A percentile compares a stretch with the other conserved stretches of the same genome.
Conservation (phyloP, 2,329 filamentous ascomycete species). For the Podosphaera fusca region DNA sequence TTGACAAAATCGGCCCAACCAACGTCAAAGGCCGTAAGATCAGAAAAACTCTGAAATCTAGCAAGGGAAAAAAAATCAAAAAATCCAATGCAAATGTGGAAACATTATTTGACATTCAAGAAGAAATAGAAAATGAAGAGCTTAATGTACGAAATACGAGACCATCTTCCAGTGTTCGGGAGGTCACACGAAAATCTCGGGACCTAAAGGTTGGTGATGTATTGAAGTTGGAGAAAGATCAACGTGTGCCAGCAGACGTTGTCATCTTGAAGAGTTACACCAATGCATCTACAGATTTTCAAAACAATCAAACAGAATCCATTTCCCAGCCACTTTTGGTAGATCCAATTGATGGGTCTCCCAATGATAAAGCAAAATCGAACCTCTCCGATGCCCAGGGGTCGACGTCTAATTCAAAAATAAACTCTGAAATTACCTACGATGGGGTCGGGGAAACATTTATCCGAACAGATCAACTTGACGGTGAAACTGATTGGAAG, state of each 20-base stretch:
- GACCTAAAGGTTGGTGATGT: slow-evolving; percentile 89
- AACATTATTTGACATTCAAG: slow-evolving; percentile 40
- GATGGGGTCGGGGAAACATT: slow-evolving; percentile 54
- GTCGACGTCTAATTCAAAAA: slow-evolving; percentile 11
- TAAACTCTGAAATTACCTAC: slow-evolving; percentile 13
- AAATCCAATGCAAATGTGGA: slow-evolving; percentile 16
- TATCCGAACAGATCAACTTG: slow-evolving; percentile 88
- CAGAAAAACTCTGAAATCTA: slow-evolving; percentile 25
- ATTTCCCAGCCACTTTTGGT: slow-evolving; percentile 11
- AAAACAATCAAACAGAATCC: slow-evolving; percentile 3
- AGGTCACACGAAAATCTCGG: slow-evolving; percentile 58
- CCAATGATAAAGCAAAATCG: slow-evolving; percentile 9
- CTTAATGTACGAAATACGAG: slow-evolving; percentile 18
- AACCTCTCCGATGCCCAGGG: slow-evolving; percentile 7
- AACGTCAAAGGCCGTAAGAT: slow-evolving; percentile 16
- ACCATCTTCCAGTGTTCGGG: slow-evolving; percentile 30
- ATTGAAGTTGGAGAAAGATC: slow-evolving; percentile 77
- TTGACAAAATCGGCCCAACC: slow-evolving; percentile 31
- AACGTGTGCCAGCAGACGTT: slow-evolving; percentile 83
- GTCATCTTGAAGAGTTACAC: slow-evolving; percentile 69
- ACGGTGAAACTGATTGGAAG: slow-evolving; percentile 98
- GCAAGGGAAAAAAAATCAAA: slow-evolving; percentile 19
- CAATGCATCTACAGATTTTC: slow-evolving; percentile 23
- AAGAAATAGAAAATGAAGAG: slow-evolving; percentile 38
- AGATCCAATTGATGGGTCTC: slow-evolving; percentile 13